These are phyloP conservation scores for Cochlearia excelsa DNA, from an alignment of 345 rosid species.

Conservation along the genomic window DNA sequence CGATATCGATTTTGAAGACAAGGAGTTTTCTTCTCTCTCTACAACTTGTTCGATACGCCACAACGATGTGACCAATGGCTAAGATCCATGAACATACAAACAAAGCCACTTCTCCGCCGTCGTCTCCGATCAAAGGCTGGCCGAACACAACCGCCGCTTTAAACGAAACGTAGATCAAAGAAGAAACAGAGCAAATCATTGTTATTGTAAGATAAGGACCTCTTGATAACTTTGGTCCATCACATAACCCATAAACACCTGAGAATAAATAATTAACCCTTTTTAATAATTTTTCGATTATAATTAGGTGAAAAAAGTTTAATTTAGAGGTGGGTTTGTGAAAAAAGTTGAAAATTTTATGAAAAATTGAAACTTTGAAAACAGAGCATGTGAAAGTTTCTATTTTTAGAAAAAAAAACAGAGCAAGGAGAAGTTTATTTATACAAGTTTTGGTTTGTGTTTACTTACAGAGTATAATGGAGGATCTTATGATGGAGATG, in stretches of 20 bases:
- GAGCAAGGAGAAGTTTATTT: too few species aligned
- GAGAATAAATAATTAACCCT: neutral
- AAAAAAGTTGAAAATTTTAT: neutral
- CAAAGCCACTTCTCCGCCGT: constrained; percentile 40
- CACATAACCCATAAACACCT: constrained; percentile 89
- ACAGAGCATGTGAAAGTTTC: constrained; percentile 7
- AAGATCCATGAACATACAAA: constrained; percentile 60
- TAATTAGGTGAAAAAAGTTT: neutral
- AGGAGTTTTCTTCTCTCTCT: constrained; percentile 84
- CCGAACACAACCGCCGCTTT: constrained; percentile 73
- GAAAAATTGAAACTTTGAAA: constrained; percentile 4
- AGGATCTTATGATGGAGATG: constrained; percentile 75
- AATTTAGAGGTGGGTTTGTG: neutral
- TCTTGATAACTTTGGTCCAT: constrained; percentile 69
- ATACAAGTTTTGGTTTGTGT: neutral
- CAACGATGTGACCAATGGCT: constrained; percentile 74
- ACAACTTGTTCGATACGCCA: constrained; percentile 85
- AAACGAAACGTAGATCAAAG: constrained; percentile 63
- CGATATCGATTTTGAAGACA: constrained; percentile 91
- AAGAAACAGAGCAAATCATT: constrained; percentile 58
- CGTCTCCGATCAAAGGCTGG: constrained; percentile 30
- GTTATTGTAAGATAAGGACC: constrained; percentile 85
- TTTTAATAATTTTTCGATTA: neutral
- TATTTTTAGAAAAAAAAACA: too few species aligned
- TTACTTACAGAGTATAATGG: constrained; percentile 78